Conservation (phyloP, 1,139 yeast genomes). For the Nadsonia starkeyi-henricii region DNA sequence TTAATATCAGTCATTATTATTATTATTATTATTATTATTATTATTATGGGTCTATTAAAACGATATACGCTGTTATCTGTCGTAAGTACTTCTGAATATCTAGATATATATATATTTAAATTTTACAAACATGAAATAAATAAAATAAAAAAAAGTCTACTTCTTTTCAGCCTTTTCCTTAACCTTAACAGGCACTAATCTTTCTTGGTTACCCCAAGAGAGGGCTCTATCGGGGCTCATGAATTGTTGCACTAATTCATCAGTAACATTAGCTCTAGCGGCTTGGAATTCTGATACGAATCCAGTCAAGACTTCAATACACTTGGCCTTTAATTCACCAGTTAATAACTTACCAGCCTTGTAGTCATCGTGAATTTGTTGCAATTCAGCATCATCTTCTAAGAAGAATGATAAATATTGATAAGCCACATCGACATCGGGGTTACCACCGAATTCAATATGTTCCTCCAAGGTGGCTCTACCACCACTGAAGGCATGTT, state of each 20-base stretch:
- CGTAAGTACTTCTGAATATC: too few relatives aligned
- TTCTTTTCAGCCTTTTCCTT: constrained; percentile 18
- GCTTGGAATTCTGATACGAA: constrained; percentile 75
- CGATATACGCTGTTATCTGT: too few relatives aligned
- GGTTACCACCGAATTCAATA: constrained; percentile 78
- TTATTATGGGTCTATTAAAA: too few relatives aligned
- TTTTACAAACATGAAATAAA: too few relatives aligned
- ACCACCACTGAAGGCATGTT: constrained; percentile 96
- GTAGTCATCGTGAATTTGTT: constrained; percentile 49
- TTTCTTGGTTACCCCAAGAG: constrained; percentile 54
- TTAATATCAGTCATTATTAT: too few relatives aligned
- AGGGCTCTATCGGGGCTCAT: constrained; percentile 73
- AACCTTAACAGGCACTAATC: constrained; percentile 54
- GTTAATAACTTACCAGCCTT: constrained; percentile 71
- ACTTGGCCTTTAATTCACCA: constrained; percentile 85
- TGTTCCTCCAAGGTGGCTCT: constrained; percentile 80
- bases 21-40: too few relatives aligned
- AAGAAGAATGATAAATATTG: constrained; percentile 84
- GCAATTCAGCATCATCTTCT: constrained; percentile 73
- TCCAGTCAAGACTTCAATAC: constrained; percentile 66
- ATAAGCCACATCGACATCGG: constrained; percentile 90
- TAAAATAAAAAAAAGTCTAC: constrained; percentile 1
- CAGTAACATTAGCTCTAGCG: constrained; percentile 53
- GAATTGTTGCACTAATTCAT: constrained; percentile 50
- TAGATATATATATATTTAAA: too few relatives aligned